phyloP scores from a whole-genome alignment of 2,329 filamentous ascomycete species.

The Arthroderma sp. region DNA sequence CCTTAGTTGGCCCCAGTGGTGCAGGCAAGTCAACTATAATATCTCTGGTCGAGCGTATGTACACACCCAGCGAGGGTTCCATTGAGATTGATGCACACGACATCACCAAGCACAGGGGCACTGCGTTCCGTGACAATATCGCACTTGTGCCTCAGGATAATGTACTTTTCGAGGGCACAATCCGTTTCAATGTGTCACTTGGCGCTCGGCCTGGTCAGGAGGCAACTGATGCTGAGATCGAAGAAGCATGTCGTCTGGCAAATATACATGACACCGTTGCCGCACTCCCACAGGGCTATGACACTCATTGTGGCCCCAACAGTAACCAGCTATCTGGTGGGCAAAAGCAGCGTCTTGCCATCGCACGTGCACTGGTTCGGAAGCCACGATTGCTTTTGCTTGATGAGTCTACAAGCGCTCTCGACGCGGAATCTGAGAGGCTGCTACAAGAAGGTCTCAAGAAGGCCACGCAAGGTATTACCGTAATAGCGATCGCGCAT shows the following conservation, averaged over 20 bases:
- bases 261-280: conserved; percentile 49
- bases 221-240: conserved; percentile 51
- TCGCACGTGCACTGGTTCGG: conserved; percentile 40
- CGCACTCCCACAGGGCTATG: conserved; percentile 35
- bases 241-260: conserved; percentile 46
- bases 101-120: conserved; percentile 54
- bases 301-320: conserved; percentile 38
- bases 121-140: conserved; percentile 53
- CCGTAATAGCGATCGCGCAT: conserved; percentile 63
- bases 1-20: conserved; percentile 57
- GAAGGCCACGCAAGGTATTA: conserved; percentile 35
- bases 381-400: conserved; percentile 38
- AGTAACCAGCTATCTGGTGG: conserved; percentile 44
- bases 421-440: conserved; percentile 51
- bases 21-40: conserved; percentile 64
- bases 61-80: conserved; percentile 51
- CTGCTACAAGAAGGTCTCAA: conserved; percentile 55
- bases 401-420: conserved; percentile 43
- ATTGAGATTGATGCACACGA: conserved; percentile 59
- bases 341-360: conserved; percentile 40
- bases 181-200: conserved; percentile 58
- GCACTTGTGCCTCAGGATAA: conserved; percentile 69
- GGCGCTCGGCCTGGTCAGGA: conserved; percentile 44
- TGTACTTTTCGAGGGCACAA: conserved; percentile 61
- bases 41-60: conserved; percentile 60